phyloP scores from a whole-genome alignment of 78 protist genomes.

The Diacronema lutheri region DNA sequence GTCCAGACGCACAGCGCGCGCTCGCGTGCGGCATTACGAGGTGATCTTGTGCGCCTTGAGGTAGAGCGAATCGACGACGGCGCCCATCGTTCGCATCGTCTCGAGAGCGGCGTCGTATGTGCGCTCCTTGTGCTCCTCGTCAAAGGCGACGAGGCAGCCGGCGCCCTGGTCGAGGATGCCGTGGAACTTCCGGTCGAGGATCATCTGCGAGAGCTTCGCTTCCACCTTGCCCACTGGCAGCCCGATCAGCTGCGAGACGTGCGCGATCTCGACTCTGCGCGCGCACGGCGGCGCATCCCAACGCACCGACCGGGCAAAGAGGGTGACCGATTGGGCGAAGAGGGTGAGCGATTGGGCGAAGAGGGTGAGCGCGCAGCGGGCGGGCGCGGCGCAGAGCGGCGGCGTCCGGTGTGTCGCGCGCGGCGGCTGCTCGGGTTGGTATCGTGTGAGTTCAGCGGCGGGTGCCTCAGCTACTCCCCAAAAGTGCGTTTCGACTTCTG shows the following conservation, averaged over 20 bases:
- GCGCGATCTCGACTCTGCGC: constrained; percentile 78
- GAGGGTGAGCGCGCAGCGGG: too few species aligned
- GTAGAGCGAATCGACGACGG: constrained; percentile 39
- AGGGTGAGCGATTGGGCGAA: too few species aligned
- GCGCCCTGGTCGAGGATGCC: constrained; percentile 96
- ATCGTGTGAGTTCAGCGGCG: too few species aligned
- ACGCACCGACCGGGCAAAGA: background rate
- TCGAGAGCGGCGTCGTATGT: constrained; percentile 69
- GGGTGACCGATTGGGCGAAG: background rate
- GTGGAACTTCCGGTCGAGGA: constrained; percentile 85
- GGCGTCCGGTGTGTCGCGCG: background rate
- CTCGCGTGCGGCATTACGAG: too few species aligned
- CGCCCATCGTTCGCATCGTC: constrained; percentile 61
- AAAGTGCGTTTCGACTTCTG: too few species aligned
- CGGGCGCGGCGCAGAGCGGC: too few species aligned
- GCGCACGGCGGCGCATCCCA: too few species aligned
- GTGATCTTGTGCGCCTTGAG: constrained; percentile 22
- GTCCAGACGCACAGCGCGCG: too few species aligned
- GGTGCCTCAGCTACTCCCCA: too few species aligned
- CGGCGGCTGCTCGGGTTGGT: too few species aligned
- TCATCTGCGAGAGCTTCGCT: constrained; percentile 85
- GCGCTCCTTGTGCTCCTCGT: constrained; percentile 46
- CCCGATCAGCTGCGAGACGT: constrained; percentile 76
- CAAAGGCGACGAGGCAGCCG: constrained; percentile 85
- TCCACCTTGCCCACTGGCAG: constrained; percentile 54